A percentile compares a stretch with the other conserved stretches of the same genome.
phyloP scores from a whole-genome alignment of 768 basidiomycete species.

The Hygrophorus russula region DNA sequence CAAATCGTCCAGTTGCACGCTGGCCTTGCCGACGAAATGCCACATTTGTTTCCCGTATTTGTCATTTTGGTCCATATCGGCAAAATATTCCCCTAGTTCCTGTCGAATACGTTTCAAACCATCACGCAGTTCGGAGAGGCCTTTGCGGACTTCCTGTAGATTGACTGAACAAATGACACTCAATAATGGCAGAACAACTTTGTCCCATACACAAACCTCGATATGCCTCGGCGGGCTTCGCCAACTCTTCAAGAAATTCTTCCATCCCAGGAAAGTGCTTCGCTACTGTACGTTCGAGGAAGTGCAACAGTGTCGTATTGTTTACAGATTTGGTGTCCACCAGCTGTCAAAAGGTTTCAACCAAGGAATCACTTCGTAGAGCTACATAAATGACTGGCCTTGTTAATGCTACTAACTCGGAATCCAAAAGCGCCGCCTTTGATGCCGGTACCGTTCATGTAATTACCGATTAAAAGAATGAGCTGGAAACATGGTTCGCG shows the following conservation, averaged over 20 bases:
- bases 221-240: constrained; percentile 85
- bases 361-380: not conserved
- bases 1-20: constrained; percentile 67
- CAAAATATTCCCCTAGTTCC: constrained; percentile 72
- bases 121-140: constrained; percentile 56
- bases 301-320: constrained; percentile 90
- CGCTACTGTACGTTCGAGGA: constrained; percentile 79
- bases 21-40: constrained; percentile 72
- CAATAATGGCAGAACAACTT: constrained; percentile 4
- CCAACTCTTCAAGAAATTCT: constrained; percentile 79
- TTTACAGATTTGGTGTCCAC: constrained; percentile 96
- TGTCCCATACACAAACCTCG: constrained; percentile 47
- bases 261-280: constrained; percentile 86
- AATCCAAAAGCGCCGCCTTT: constrained; percentile 98
- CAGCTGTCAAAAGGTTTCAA: constrained; percentile 35
- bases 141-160: constrained; percentile 75
- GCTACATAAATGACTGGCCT: constrained; percentile 32
- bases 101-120: constrained; percentile 72
- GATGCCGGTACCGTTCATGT: constrained; percentile 93
- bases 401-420: constrained; percentile 95
- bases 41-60: constrained; percentile 89
- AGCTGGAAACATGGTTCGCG: constrained; percentile 29
- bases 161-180: constrained; percentile 45
- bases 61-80: constrained; percentile 59
- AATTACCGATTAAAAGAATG: constrained; percentile 93